A percentile compares a stretch with the other conserved stretches of the same genome.
These are phyloP conservation scores for Ceratocystis cubensis DNA, from an alignment of 2,329 filamentous ascomycete genomes.

Conservation along the genomic window DNA sequence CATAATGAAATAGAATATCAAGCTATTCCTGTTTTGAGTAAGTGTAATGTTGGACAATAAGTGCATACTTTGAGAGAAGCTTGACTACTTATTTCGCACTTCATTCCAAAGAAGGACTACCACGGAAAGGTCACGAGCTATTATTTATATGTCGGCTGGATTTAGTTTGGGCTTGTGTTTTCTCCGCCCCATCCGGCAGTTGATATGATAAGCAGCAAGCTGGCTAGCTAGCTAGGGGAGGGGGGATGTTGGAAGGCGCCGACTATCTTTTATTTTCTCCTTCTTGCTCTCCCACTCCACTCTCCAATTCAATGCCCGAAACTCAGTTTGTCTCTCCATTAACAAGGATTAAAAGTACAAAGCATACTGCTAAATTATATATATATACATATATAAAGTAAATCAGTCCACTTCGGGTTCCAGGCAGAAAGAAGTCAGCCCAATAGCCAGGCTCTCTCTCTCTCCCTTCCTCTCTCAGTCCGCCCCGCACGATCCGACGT, in stretches of 20 bases:
- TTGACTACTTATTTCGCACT: neutral
- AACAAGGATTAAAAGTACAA: neutral
- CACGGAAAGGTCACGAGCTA: neutral
- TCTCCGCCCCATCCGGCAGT: slow-evolving; percentile 1
- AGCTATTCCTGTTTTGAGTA: neutral
- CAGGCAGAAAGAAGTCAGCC: neutral
- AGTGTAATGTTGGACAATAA: neutral
- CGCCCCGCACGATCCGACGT: slow-evolving; percentile 8
- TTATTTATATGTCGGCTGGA: neutral
- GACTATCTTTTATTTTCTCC: neutral
- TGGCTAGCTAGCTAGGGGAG: neutral
- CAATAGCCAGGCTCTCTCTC: neutral
- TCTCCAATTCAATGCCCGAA: too few relatives aligned
- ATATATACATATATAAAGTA: neutral
- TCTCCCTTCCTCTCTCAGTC: neutral
- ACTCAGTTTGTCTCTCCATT: neutral
- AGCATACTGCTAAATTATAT: neutral
- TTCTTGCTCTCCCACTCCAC: neutral
- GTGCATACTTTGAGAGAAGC: neutral
- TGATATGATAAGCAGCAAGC: neutral
- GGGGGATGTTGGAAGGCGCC: neutral
- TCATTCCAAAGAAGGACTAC: neutral
- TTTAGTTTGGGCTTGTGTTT: neutral
- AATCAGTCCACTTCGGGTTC: too few relatives aligned
- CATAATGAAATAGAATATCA: neutral